Evolutionary conservation across 768 basidiomycete genomes (phyloP), one percentile per base, ranked within the genome.

Genomic region (Steccherinum ochraceum): DNA sequence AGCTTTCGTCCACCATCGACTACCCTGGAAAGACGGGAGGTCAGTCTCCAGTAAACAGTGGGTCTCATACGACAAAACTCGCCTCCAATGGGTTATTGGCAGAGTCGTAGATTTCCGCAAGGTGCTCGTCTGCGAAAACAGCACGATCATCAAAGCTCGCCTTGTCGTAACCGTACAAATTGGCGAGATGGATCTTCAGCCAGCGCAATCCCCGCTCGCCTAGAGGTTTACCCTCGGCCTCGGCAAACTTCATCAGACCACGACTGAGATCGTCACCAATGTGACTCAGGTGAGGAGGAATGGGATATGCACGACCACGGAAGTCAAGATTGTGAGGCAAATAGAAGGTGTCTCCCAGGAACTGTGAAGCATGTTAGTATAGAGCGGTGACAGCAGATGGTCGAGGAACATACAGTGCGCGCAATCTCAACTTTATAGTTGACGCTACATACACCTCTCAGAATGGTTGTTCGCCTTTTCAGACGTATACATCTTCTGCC

Each of bases 361-460:
- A 96, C 85, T 91, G 52, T 2, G 2, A 52, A 20, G 55, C 44
- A 45, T 40, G 24, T 53, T 45, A 56, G 35, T 52, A 25, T 47
- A 12, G 12, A 30, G 7, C 4, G 16, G 7, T 4, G 21, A 4
- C 12, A 18, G 26, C 4, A 24, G 40, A 43, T 45, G 25, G 45
- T 12, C 18, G 20, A 11, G 48, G 27, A 11, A 76, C 84, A 65
- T 64, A 93, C 91, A 47, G 93, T 84, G 46, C 89, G 79, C 7
- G 93, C 93, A 60, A 97, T 95, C 69, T 98, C 95, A 51, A 99
- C 83, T 66, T 93, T 95, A 68, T 97, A 97, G 65, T 97, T 98
- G 44, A 93, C 83, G 61, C 76, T 89, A 65, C 95, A 98, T 35
- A n/a, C n/a, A n/a, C 40, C 95, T 76, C 41, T 93, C 90, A 2